These are phyloP conservation scores for Cerioporus squamosus DNA, from an alignment of 1,284 basidiomycete species.

Conservation along the genomic window DNA sequence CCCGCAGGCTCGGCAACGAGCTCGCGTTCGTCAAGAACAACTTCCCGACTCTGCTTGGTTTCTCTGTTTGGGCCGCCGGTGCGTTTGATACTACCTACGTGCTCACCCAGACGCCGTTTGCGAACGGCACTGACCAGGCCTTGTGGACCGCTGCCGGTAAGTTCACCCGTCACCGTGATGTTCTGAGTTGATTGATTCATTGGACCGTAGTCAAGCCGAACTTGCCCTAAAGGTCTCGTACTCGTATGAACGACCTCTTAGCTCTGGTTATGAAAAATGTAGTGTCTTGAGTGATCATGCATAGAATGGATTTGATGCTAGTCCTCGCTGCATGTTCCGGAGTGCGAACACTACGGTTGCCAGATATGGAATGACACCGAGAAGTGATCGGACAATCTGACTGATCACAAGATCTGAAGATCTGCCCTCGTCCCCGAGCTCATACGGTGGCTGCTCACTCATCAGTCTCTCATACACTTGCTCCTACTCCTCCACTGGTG, in stretches of 20 bases:
- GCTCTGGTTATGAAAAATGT: too few relatives aligned
- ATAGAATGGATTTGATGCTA: too few relatives aligned
- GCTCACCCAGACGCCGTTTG: constrained; percentile 40
- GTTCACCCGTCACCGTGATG: background rate
- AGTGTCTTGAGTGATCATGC: too few relatives aligned
- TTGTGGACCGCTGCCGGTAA: constrained; percentile 38
- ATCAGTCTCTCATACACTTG: background rate
- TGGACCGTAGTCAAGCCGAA: constrained; percentile 13
- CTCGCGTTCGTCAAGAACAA: constrained; percentile 53
- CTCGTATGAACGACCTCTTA: background rate
- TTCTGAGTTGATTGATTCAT: too few relatives aligned
- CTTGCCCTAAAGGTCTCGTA: constrained; percentile 5
- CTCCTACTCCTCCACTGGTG: background rate
- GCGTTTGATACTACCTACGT: constrained; percentile 44
- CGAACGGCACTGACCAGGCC: constrained; percentile 43
- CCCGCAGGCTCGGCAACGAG: constrained; percentile 43
- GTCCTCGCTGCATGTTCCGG: background rate
- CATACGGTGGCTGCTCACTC: background rate
- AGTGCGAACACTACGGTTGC: constrained; percentile 7
- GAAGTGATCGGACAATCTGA: constrained; percentile 17
- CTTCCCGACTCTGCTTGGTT: constrained; percentile 50
- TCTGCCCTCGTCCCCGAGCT: constrained; percentile 8
- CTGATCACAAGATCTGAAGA: constrained; percentile 13
- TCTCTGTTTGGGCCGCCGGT: constrained; percentile 51
- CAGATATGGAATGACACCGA: background rate